Percentiles rank a stretch among this genome's conserved stretches.
phyloP scores from a whole-genome alignment of 169 alveolate genomes.

The Plasmodium chabaudi region DNA sequence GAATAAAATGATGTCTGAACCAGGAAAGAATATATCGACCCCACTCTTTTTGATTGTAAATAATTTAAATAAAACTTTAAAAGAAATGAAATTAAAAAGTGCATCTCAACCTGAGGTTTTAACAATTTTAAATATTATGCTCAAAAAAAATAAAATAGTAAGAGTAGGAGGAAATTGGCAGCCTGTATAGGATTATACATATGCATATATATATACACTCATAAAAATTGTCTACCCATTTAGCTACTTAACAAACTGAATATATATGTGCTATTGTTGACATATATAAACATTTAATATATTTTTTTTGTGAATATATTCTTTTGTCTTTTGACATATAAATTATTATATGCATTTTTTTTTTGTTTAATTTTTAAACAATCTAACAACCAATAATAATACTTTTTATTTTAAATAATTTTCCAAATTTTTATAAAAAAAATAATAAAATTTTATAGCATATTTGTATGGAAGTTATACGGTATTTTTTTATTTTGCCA shows the following conservation, averaged over 20 bases:
- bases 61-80: slow-evolving; percentile 33
- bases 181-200: slow-evolving; percentile 2
- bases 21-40: slow-evolving; percentile 64
- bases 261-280: not conserved
- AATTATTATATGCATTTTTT: too few species aligned
- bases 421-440: too few species aligned
- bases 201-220: not conserved
- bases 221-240: too few species aligned
- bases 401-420: too few species aligned
- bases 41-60: slow-evolving; percentile 59
- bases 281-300: too few species aligned
- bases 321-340: too few species aligned
- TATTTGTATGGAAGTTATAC: too few species aligned
- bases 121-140: slow-evolving; percentile 61
- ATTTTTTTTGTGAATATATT: too few species aligned
- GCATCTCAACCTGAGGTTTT: slow-evolving; percentile 36
- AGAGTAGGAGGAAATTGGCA: slow-evolving; percentile 74
- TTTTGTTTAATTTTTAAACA: too few species aligned
- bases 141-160: slow-evolving; percentile 40
- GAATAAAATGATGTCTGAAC: slow-evolving; percentile 69
- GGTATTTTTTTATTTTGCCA: too few species aligned
- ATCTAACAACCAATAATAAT: too few species aligned
- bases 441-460: too few species aligned
- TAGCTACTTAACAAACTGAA: not conserved
- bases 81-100: slow-evolving; percentile 21